Evolutionary conservation across 2,329 filamentous ascomycete species (phyloP).

Genomic region (Didymosphaeria variabile): DNA sequence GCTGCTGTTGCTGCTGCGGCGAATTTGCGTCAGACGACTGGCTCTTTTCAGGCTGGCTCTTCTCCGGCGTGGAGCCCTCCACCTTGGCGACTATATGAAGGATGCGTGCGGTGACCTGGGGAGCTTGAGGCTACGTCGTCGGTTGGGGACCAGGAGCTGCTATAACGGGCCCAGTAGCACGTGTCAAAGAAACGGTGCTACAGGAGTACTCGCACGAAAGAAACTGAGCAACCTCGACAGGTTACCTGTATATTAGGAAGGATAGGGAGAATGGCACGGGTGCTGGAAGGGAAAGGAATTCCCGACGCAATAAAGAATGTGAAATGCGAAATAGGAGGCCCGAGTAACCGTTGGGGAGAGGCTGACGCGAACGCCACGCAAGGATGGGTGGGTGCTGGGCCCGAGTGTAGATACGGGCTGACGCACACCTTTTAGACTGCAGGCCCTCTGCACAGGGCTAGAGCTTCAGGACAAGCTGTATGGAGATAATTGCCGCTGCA

Average conservation of each 20-base stretch:
- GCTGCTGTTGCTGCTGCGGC: conserved; percentile 7
- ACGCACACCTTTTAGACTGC: background rate
- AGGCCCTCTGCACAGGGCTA: background rate
- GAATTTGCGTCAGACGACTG: conserved; percentile 25
- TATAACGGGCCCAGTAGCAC: conserved; percentile 13
- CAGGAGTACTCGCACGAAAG: background rate
- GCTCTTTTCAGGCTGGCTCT: conserved; percentile 28
- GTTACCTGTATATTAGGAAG: background rate
- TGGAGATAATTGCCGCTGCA: background rate
- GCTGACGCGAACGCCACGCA: conserved; percentile 8
- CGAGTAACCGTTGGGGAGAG: conserved; percentile 2
- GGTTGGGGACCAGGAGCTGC: conserved; percentile 11
- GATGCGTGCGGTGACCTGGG: conserved; percentile 19
- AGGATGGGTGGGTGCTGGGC: conserved; percentile 4
- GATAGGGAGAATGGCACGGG: conserved; percentile 20
- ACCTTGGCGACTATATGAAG: conserved; percentile 32
- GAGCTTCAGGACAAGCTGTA: background rate
- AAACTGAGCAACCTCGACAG: background rate
- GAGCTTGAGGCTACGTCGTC: conserved; percentile 27
- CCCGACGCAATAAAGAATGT: conserved; percentile 5
- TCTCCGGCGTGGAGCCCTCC: conserved; percentile 32
- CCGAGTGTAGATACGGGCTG: conserved; percentile 6
- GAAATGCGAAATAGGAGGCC: conserved; percentile 9
- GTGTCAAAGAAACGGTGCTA: conserved; percentile 9
- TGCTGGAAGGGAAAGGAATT: conserved; percentile 12